Evolutionary conservation across 345 rosid genomes (phyloP).

Genomic region (Gossypium sturtianum): DNA sequence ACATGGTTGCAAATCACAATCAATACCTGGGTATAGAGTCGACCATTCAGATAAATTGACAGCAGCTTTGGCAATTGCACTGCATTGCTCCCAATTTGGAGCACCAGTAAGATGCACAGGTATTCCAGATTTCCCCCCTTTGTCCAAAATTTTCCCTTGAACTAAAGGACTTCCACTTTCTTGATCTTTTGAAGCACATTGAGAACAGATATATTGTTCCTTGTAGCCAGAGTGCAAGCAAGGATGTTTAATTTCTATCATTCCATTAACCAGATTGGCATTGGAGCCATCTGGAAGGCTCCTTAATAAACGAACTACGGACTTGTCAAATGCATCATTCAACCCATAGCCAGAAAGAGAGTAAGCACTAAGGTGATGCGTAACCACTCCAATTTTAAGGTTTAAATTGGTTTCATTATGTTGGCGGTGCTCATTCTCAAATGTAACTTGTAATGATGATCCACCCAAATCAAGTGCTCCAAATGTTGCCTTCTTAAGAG

Average conservation of each 20-base stretch:
- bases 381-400: constrained; percentile 72
- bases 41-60: constrained; percentile 95
- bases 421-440: constrained; percentile 61
- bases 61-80: constrained; percentile 66
- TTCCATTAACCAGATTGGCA: constrained; percentile 44
- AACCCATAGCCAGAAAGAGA: constrained; percentile 97
- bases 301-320: constrained; percentile 60
- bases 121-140: constrained; percentile 57
- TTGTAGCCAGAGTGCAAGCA: constrained; percentile 84
- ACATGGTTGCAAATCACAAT: constrained; percentile 91
- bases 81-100: constrained; percentile 83
- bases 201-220: constrained; percentile 64
- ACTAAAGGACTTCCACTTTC: constrained; percentile 39
- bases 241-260: constrained; percentile 76
- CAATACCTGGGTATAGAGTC: constrained; percentile 47
- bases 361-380: constrained; percentile 87
- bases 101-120: constrained; percentile 68
- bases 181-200: constrained; percentile 46
- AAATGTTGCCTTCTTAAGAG: constrained; percentile 70
- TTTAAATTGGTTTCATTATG: constrained; percentile 56
- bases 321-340: constrained; percentile 95
- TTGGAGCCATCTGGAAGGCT: constrained; percentile 34
- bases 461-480: constrained; percentile 99
- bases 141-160: constrained; percentile 32
- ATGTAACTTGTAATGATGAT: constrained; percentile 96